These are phyloP conservation scores for Chaetomium tenue DNA, from an alignment of 495 filamentous ascomycete genomes.

Conservation along the genomic window DNA sequence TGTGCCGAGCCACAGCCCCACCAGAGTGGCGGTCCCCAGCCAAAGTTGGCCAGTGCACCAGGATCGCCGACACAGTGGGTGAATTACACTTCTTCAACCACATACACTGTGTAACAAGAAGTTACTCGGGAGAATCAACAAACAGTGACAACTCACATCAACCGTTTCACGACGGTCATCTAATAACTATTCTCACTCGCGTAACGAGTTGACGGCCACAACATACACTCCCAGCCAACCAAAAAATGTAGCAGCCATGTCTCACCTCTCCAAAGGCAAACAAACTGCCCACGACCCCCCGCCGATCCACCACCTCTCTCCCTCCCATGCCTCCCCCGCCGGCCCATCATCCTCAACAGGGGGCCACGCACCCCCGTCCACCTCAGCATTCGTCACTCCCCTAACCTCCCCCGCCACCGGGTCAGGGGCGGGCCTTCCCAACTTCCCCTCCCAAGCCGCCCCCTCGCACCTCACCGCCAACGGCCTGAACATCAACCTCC, in stretches of 20 bases:
- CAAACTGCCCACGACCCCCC: slow-evolving; percentile 65
- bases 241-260: slow-evolving; percentile 49
- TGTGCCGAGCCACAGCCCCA: slow-evolving; percentile 26
- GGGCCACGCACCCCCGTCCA: slow-evolving; percentile 32
- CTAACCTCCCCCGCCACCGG: not conserved
- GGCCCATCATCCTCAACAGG: slow-evolving; percentile 22
- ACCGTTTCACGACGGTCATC: no score
- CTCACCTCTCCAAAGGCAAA: slow-evolving; percentile 40
- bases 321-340: slow-evolving; percentile 71
- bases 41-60: slow-evolving; percentile 5
- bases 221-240: not conserved
- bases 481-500: slow-evolving; percentile 30
- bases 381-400: slow-evolving; percentile 27
- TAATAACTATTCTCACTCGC: not conserved
- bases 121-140: no score
- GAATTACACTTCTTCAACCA: not conserved
- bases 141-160: no score
- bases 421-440: not conserved
- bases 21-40: not conserved
- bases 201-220: not conserved
- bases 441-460: not conserved
- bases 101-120: not conserved
- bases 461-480: not conserved
- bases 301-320: slow-evolving; percentile 72
- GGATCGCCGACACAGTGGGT: not conserved